Base-by-base conservation (phyloP, 352 stramenopile species). In the Peronospora belbahrii region DNA sequence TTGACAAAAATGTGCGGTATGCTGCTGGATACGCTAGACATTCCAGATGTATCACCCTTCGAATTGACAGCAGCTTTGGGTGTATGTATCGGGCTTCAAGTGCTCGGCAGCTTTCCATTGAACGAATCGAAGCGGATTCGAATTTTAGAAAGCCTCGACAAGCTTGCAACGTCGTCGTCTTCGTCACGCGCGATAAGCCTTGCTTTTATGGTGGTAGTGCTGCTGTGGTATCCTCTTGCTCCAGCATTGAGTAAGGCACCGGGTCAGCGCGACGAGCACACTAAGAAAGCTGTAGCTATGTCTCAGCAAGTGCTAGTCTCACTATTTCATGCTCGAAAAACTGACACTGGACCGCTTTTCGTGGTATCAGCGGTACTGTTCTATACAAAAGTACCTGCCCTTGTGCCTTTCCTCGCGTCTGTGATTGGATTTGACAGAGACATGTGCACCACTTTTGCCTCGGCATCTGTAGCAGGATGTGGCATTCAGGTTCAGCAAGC, bases 281-380 rank as follows among this genome's bases (percentile, higher is more conserved):
- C 58, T 6, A 83, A 81, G 41, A 34, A 51, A 1, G 59, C 75
- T 2, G 55, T 80, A 11, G 58, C 60, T 24, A 52, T 84, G n/a
- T 73, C 74, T 10, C 72, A 86, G 52, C 72, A 86, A 62, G 67
- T 64, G 15, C 48, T 84, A 5, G 65, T 69, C 20, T 62, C 70
- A 18, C 41, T 84, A 10, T 86, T 83, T 47, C 56, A 64, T 40
- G 54, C 45, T 7, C 34, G 45, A 59, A 52, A 62, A 32, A 67
- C 72, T 42, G 52, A 56, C 0, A 62, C 65, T 13, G 70, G 74
- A 14, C 70, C 74, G 32, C 60, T 84, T 8, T 75, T 86, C 8
- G 65, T 86, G 0, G 60, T 86, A 11, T 79, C 69, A 14, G 67
- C 74, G 0, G 73, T 86, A 30, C 50, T 84, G 13, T 70, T 86